These are phyloP conservation scores for Rubroboletus satanas DNA, from an alignment of 768 basidiomycete genomes.

Conservation along the genomic window DNA sequence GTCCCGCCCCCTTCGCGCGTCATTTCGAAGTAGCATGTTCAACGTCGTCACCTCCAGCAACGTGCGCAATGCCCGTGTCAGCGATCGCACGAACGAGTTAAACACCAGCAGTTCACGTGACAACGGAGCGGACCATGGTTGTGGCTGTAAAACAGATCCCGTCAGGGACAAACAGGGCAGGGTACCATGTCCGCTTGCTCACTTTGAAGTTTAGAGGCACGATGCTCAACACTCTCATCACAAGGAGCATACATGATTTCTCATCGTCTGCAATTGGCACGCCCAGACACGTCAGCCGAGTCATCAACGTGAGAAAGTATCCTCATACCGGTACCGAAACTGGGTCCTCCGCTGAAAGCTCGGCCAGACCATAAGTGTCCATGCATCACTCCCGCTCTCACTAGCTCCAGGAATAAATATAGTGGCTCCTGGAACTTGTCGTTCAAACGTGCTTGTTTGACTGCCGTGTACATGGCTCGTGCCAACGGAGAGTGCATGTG, in stretches of 20 bases:
- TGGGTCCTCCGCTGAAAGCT: conserved; percentile 91
- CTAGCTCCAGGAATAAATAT: conserved; percentile 91
- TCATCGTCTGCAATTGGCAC: conserved; percentile 66
- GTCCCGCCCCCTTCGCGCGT: conserved; percentile 82
- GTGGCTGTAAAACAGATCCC: conserved; percentile 47
- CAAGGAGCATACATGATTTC: conserved; percentile 89
- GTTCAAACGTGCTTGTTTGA: conserved; percentile 76
- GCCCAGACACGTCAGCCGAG: conserved; percentile 19
- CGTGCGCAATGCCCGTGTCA: conserved; percentile 86
- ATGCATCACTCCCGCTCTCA: conserved; percentile 95
- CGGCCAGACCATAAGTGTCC: conserved; percentile 86
- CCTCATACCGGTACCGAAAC: conserved; percentile 79
- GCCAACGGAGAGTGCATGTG: conserved; percentile 89
- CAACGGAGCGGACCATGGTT: conserved; percentile 92
- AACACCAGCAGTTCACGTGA: conserved; percentile 96
- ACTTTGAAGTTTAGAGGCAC: conserved; percentile 95
- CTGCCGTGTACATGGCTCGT: conserved; percentile 83
- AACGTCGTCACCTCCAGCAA: conserved; percentile 87
- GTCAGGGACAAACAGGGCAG: background rate
- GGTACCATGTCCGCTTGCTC: conserved; percentile 17
- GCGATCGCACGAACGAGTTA: conserved; percentile 93
- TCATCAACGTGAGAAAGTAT: conserved; percentile 30
- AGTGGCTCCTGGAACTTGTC: conserved; percentile 99
- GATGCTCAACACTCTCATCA: conserved; percentile 95
- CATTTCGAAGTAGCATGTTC: conserved; percentile 89